These are phyloP conservation scores for Colletotrichum aenigma DNA, from an alignment of 2,329 filamentous ascomycete genomes.

Conservation along the genomic window DNA sequence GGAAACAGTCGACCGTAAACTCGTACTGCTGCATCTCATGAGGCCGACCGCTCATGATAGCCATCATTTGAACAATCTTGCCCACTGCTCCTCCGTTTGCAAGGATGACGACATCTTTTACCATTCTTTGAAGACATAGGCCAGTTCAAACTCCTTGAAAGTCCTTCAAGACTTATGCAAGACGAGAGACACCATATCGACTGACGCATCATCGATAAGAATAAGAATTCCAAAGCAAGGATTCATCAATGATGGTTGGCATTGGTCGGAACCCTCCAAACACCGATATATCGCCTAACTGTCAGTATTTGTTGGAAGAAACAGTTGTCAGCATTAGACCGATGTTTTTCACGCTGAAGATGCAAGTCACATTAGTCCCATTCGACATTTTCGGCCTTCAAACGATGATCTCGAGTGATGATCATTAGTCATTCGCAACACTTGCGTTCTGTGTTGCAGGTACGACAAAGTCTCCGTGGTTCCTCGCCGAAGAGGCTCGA, in stretches of 20 bases:
- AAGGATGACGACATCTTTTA: background rate
- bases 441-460: background rate
- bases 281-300: fast-evolving
- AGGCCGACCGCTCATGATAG: background rate
- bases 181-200: background rate
- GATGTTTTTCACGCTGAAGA: background rate
- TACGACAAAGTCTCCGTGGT: background rate
- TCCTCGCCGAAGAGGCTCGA: background rate
- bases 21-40: background rate
- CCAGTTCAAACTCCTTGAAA: background rate
- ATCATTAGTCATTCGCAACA: background rate
- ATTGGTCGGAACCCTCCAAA: background rate
- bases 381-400: background rate
- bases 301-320: background rate
- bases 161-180: background rate
- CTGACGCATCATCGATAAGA: background rate
- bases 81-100: background rate
- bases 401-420: background rate
- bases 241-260: background rate
- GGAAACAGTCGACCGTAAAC: background rate
- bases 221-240: fast-evolving
- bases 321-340: fast-evolving
- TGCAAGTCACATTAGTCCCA: fast-evolving
- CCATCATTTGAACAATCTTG: background rate
- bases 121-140: background rate